Conservation (phyloP, 1,139 yeast genomes). For the Blastobotrys malaysiensis region DNA sequence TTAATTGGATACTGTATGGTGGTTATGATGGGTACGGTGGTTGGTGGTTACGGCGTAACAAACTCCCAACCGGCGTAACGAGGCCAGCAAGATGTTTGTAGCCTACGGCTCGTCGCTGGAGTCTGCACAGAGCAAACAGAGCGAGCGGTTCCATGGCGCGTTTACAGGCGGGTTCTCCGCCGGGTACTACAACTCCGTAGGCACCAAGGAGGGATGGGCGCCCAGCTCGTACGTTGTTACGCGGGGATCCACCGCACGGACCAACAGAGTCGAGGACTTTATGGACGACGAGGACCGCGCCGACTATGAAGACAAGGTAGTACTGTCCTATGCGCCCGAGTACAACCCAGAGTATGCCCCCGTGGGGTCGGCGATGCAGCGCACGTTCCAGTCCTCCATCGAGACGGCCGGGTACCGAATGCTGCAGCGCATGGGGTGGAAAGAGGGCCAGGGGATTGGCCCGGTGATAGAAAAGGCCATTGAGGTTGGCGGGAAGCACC, state of each 20-base stretch:
- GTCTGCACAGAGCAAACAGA: neutral
- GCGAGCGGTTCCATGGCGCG: conserved; percentile 32
- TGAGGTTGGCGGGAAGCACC: conserved; percentile 6
- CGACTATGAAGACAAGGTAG: conserved; percentile 21
- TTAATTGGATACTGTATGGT: no score
- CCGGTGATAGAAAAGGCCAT: conserved; percentile 12
- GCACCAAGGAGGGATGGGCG: conserved; percentile 34
- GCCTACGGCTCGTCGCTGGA: neutral
- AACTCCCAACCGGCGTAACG: no score
- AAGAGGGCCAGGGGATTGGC: conserved; percentile 27
- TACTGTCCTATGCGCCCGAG: conserved; percentile 2
- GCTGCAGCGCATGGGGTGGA: conserved; percentile 27
- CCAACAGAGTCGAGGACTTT: conserved; percentile 22
- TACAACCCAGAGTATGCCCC: neutral
- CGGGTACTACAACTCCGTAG: conserved; percentile 34
- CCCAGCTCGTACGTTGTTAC: conserved; percentile 27
- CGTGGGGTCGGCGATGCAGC: conserved; percentile 2
- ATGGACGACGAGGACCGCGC: conserved; percentile 34
- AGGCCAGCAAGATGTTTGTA: neutral
- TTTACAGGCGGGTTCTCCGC: conserved; percentile 35
- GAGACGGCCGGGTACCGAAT: conserved; percentile 19
- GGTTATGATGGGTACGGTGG: no score
- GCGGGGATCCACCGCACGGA: conserved; percentile 17
- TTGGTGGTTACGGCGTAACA: no score
- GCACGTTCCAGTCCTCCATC: conserved; percentile 1